Base-by-base conservation (phyloP, 495 filamentous ascomycete species). In the Penicillium angulare region DNA sequence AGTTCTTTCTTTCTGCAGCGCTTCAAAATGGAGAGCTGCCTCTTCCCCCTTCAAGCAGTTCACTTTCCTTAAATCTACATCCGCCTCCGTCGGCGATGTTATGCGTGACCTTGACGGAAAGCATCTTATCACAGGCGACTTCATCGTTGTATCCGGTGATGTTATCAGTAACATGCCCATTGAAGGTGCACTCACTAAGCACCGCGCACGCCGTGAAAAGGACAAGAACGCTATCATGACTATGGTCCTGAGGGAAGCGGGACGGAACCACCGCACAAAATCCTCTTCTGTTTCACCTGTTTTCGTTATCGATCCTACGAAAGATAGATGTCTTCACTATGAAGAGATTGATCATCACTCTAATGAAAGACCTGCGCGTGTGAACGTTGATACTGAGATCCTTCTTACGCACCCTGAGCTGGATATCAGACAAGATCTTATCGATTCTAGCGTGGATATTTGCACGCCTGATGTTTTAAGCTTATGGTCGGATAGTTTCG, bases 151-250 rank as follows among this genome's bases (percentile, higher is more conserved):
- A 20, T 90, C 92, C 65, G 93, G 92, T 33, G 93, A 99, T 65
- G 78, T 97, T n/a, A 84, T 99, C 57, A 85, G 89, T 54, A 99
- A 97, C 60, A 65, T 97, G 39, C 81, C 86, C 7, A 85, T 99
- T 18, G 89, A 91, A 55, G 77, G 72, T 36, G 87, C 86, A n/a
- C 71, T 99, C 39, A 77, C 82, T 5, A 81, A 79, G 31, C 93
- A 99, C 66, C 82, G 88, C 45, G 82, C 85, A 40, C 86, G 93
- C 26, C 85, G 93, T 34, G 83, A 84, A 63, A 80, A 82, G 43
- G 88, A 95, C 70, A 92, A 93, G 63, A 91, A 96, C 65, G 90
- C 92, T 12, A 97, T 96, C 71, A 99, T 99, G 95, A 99, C 93
- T 20, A 90, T 97, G 84, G 78, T 99, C 18, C 71, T 97, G 43